phyloP scores from a whole-genome alignment of 2,329 filamentous ascomycete genomes.

The Verticillium alfalfae region DNA sequence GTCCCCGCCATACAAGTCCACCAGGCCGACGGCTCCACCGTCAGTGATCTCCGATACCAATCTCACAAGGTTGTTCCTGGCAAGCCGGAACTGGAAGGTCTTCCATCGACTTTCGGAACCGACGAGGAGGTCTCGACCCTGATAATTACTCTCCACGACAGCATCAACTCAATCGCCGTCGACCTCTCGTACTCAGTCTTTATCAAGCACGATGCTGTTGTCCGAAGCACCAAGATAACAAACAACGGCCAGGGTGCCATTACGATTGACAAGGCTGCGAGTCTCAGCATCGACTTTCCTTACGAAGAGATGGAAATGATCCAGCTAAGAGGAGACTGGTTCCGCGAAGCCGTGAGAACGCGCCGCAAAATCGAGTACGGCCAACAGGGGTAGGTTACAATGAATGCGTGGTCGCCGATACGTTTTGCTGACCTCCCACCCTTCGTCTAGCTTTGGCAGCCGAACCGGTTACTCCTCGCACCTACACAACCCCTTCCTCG shows the following conservation, averaged over 20 bases:
- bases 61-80: constrained; percentile 50
- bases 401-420: background rate
- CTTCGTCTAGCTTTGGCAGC: constrained; percentile 47
- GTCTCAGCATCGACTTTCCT: constrained; percentile 56
- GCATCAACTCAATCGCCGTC: constrained; percentile 50
- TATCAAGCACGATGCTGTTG: constrained; percentile 54
- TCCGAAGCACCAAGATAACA: constrained; percentile 54
- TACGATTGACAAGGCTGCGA: constrained; percentile 50
- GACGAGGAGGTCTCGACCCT: constrained; percentile 54
- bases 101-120: constrained; percentile 54
- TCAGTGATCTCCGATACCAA: constrained; percentile 53
- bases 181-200: constrained; percentile 61
- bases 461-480: constrained; percentile 58
- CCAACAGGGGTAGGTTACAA: constrained; percentile 37
- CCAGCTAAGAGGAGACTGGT: constrained; percentile 58
- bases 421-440: background rate
- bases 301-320: constrained; percentile 58
- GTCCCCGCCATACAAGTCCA: constrained; percentile 55
- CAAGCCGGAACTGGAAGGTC: constrained; percentile 49
- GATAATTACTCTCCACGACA: constrained; percentile 52
- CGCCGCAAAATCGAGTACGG: constrained; percentile 52
- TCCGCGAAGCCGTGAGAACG: constrained; percentile 49
- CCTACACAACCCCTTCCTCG: constrained; percentile 59
- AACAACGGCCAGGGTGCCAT: constrained; percentile 51
- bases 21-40: constrained; percentile 52